These are phyloP conservation scores for Tuber indicum DNA, from an alignment of 495 filamentous ascomycete species.

Conservation along the genomic window DNA sequence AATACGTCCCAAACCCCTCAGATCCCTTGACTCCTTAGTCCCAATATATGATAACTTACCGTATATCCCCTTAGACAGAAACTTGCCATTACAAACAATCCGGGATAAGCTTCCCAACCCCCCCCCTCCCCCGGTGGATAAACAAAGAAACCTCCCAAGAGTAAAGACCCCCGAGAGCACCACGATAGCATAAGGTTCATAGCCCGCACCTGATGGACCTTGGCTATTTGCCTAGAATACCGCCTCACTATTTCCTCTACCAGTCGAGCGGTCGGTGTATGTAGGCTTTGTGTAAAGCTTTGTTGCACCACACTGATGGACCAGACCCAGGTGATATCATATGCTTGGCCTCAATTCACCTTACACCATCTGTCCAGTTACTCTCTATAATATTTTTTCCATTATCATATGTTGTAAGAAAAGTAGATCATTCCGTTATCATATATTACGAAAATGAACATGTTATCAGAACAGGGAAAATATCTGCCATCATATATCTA, in stretches of 20 bases:
- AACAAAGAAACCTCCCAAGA: neutral
- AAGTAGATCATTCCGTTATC: no score
- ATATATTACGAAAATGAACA: no score
- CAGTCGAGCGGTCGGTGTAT: neutral
- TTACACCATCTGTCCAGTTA: no score
- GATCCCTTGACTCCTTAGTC: neutral
- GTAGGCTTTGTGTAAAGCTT: neutral
- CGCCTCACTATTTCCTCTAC: neutral
- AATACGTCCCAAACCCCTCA: neutral
- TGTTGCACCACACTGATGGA: neutral
- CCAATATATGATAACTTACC: neutral
- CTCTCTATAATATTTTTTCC: no score
- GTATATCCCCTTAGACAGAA: neutral
- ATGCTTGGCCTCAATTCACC: no score
- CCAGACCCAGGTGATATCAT: no score
- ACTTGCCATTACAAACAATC: neutral
- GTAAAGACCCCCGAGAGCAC: no score
- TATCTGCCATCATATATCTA: no score
- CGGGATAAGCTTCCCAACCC: neutral
- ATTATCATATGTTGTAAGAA: no score
- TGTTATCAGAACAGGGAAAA: no score
- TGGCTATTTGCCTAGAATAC: neutral
- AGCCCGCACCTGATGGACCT: neutral
- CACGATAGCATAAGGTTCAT: neutral
- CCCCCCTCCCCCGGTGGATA: neutral